Percentiles rank a stretch among this genome's conserved stretches.
These are phyloP conservation scores for Starmerella stellata DNA, from an alignment of 805 yeast genomes.

Conservation along the genomic window DNA sequence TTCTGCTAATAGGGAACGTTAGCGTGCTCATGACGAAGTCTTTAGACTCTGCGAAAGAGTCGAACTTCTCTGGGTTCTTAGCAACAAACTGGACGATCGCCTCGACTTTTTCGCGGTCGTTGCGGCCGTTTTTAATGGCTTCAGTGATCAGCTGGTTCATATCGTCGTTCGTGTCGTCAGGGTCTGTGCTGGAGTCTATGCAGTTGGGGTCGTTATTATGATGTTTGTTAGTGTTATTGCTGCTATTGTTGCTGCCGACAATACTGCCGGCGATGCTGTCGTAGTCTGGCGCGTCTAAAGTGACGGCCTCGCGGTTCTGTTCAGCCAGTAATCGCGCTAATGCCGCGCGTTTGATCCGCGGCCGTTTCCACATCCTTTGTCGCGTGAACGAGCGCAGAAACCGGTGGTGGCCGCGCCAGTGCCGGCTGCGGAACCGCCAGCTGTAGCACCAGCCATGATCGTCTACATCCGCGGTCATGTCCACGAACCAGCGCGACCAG, in stretches of 20 bases:
- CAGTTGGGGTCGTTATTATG: no score
- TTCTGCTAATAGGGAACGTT: slow-evolving; percentile 12
- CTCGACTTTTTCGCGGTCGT: slow-evolving; percentile 16
- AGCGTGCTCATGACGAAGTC: slow-evolving; percentile 7
- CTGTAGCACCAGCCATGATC: slow-evolving; percentile 76
- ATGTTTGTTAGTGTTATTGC: background rate
- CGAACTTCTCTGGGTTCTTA: slow-evolving; percentile 7
- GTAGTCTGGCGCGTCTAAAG: background rate
- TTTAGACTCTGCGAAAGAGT: slow-evolving; percentile 4
- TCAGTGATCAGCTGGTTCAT: background rate
- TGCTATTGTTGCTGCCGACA: no score
- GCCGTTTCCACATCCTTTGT: slow-evolving; percentile 45
- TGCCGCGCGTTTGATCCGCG: slow-evolving; percentile 11
- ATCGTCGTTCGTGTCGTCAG: background rate
- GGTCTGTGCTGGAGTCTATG: no score
- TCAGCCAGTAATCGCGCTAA: background rate
- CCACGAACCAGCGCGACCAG: slow-evolving; percentile 57
- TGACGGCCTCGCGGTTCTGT: background rate
- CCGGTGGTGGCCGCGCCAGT: slow-evolving; percentile 46
- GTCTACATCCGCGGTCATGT: slow-evolving; percentile 53
- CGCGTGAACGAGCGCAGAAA: slow-evolving; percentile 45
- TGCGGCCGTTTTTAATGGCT: slow-evolving; percentile 7
- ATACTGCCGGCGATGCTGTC: background rate
- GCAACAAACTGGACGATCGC: slow-evolving; percentile 7
- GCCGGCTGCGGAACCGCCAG: slow-evolving; percentile 28